Base-by-base conservation (phyloP, 345 rosid genomes). In the Punica granatum region DNA sequence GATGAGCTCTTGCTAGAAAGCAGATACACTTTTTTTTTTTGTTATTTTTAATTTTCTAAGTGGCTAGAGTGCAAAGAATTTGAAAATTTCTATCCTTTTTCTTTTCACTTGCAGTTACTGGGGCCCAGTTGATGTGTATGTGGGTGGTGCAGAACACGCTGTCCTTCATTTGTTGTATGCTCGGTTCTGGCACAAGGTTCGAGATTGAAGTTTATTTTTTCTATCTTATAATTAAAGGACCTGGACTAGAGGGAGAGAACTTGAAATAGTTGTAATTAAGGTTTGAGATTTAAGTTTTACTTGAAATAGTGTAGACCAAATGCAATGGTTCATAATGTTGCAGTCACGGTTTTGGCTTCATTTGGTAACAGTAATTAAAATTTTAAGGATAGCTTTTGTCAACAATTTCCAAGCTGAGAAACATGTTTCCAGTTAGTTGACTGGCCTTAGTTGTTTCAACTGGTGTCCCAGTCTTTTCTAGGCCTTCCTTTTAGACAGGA, bases 81-180 rank as follows among this genome's bases (percentile, higher is more conserved):
- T 0, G 3, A 51, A 25, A 3, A 26, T 37, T 49, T 18, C 11
- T 31, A 34, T 58, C 19, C 12, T 46, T 42, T n/a, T 18, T 26
- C 39, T 63, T 63, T 63, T 16, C 8, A 31, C 28, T n/a, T 69
- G 25, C 73, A 89, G 97, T 80, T 93, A 90, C 76, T 93, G 97
- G 98, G 80, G 92, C 71, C 96, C 92, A 37, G 96, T 93, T 73
- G 98, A 93, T 75, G 84, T 93, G 71, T 93, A 93, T 69, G 88
- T 93, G 34, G 98, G 96, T 53, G 98, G 98, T 70, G 97, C 97
- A 76, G 98, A 93, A 69, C 98, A 93, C 82, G 98, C 98, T 41
- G 97, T 92, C 73, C 91, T 93, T 66, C 98, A 92, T 80, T 84
- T 90, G 65, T 89, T 92, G 68, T 92, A 92, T 69, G 74, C 97